A percentile compares a stretch with the other conserved stretches of the same genome.
Evolutionary conservation across 345 rosid species (phyloP).

Genomic region (Murraya paniculata): DNA sequence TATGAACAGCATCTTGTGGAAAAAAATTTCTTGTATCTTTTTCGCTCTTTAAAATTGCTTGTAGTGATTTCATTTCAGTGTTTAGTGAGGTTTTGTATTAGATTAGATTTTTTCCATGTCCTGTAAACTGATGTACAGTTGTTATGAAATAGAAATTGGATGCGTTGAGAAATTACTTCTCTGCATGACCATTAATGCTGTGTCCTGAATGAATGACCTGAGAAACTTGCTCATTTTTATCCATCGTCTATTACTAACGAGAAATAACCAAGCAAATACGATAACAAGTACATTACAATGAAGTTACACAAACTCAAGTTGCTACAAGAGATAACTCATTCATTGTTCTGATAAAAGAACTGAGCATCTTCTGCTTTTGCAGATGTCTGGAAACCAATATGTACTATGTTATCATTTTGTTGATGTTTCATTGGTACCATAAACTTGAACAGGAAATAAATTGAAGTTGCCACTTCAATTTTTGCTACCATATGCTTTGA

Average conservation of each 20-base stretch:
- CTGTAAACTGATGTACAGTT: neutral
- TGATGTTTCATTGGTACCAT: neutral
- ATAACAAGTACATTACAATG: neutral
- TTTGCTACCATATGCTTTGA: neutral
- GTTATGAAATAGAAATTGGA: neutral
- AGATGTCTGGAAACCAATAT: neutral
- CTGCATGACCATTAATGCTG: neutral
- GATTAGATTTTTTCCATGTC: neutral
- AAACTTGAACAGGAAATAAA: neutral
- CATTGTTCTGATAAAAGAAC: neutral
- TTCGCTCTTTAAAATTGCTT: no score
- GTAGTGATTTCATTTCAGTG: neutral
- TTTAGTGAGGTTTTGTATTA: neutral
- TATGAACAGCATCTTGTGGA: neutral
- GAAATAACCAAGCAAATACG: neutral
- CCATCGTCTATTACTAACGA: neutral
- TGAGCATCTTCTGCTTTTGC: neutral
- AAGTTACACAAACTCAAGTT: neutral
- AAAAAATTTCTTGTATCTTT: neutral
- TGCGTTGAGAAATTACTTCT: neutral
- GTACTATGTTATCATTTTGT: neutral
- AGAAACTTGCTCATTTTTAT: neutral
- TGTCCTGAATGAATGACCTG: neutral
- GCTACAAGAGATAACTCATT: neutral
- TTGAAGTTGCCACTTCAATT: no score